Evolutionary conservation across 73 alveolate species (phyloP).

Genomic region (Paramecium bursaria): DNA sequence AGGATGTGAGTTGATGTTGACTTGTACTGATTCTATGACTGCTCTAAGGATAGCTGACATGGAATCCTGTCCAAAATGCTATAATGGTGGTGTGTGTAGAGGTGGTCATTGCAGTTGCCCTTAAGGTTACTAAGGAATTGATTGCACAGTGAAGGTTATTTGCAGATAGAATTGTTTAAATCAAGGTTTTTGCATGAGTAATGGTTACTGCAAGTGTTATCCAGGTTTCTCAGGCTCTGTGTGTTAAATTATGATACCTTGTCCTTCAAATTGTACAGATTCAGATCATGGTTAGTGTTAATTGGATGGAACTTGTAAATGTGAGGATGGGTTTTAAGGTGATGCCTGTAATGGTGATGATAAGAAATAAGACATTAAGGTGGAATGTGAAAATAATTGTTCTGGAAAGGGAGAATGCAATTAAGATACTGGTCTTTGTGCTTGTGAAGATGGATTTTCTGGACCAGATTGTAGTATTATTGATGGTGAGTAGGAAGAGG

Average conservation of each 20-base stretch:
- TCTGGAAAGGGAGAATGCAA: conserved; percentile 30
- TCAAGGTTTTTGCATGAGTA: conserved; percentile 62
- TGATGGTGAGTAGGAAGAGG: conserved; percentile 1
- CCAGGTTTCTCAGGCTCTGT: conserved; percentile 66
- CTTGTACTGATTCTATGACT: conserved; percentile 42
- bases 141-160: conserved; percentile 46
- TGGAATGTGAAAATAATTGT: conserved; percentile 42
- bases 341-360: conserved; percentile 22
- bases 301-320: conserved; percentile 63
- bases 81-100: conserved; percentile 63
- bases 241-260: conserved; percentile 61
- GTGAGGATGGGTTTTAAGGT: conserved; percentile 65
- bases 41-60: conserved; percentile 33
- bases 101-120: conserved; percentile 51
- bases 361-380: background rate
- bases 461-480: conserved; percentile 58
- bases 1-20: conserved; percentile 57
- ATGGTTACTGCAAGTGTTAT: conserved; percentile 68
- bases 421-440: conserved; percentile 42
- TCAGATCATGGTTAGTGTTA: conserved; percentile 62
- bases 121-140: conserved; percentile 58
- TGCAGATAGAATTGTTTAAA: conserved; percentile 62
- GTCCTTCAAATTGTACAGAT: conserved; percentile 67
- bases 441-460: conserved; percentile 54
- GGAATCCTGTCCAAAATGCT: conserved; percentile 62